Base-by-base conservation (phyloP, 2,329 filamentous ascomycete species). In the Calonectria honghensis region DNA sequence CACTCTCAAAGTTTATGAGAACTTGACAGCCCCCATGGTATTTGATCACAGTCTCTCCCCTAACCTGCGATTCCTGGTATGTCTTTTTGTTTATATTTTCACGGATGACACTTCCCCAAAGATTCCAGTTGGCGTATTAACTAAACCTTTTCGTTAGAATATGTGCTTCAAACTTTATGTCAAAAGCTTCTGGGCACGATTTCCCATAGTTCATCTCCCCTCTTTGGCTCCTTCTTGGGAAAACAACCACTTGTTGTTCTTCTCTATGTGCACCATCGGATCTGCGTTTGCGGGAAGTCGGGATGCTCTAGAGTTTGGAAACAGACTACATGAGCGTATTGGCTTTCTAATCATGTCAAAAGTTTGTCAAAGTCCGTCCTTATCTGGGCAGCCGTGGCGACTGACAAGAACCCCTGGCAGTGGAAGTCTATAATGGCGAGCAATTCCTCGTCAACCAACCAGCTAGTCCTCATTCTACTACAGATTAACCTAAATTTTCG, bases 261-360 rank as follows among this genome's bases (percentile, higher is more conserved):
- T 48, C 9, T 48, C 45, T 10, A 48, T 48, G 45, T 11, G 45
- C 11, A 11, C n/a, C 45, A 48, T 48, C 45, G 45, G 45, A 48
- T 48, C 45, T 13, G 45, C 18, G 45, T 48, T 48, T 24, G 45
- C 45, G 2, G 45, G 45, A 24, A 24, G 20, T 24, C 45, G n/a
- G n/a, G 45, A 24, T 48, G 45, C 45, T 24, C n/a, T 48, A 24
- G 45, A 48, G 45, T 48, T 48, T 24, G 45, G 45, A 48, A 24
- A 48, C n/a, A 48, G n/a, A 48, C 45, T 48, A 24, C 45, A 48
- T 5, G 45, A 48, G 13, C 45, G 45, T 13, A 48, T 48, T 9
- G 45, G 45, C 45, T 48, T 48, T 48, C 45, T 48, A 7, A 48
- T 48, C 45, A 48, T 48, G 45, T 48, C 45, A 48, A 48, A 48